Evolutionary conservation across 2,329 filamentous ascomycete genomes (phyloP).

Genomic region (Nigrospora sphaerica): DNA sequence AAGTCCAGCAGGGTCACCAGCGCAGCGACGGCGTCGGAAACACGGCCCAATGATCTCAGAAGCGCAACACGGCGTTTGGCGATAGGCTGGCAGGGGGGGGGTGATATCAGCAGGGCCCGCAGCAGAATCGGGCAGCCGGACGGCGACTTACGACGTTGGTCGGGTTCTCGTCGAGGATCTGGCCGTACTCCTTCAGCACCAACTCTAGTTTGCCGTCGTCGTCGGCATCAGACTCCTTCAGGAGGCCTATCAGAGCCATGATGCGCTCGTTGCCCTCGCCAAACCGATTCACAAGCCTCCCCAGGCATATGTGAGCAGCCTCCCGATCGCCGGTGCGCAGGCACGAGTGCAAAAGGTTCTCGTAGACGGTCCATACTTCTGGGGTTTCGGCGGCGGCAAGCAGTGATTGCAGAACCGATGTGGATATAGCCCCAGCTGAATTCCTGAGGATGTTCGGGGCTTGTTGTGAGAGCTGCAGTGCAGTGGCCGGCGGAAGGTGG

Average conservation of each 20-base stretch:
- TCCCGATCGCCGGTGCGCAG: constrained; percentile 78
- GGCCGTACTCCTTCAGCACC: constrained; percentile 72
- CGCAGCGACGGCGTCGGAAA: constrained; percentile 65
- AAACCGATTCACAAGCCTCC: constrained; percentile 72
- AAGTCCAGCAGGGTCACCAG: constrained; percentile 72
- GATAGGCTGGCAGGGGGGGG: constrained; percentile 52
- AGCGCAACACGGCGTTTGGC: constrained; percentile 79
- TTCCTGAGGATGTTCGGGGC: constrained; percentile 49
- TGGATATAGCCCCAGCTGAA: constrained; percentile 45
- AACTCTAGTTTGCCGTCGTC: constrained; percentile 57
- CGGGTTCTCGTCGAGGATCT: constrained; percentile 63
- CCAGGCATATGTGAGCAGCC: constrained; percentile 67
- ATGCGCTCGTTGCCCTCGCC: constrained; percentile 78
- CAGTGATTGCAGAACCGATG: constrained; percentile 46
- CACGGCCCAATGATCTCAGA: constrained; percentile 64
- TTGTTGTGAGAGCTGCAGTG: constrained; percentile 52
- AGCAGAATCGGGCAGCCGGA: not conserved
- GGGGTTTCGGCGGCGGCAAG: constrained; percentile 59
- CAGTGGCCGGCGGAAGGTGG: constrained; percentile 48
- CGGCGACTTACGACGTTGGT: constrained; percentile 65
- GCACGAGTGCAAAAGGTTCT: constrained; percentile 80
- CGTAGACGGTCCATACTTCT: constrained; percentile 78
- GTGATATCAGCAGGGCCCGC: constrained; percentile 2
- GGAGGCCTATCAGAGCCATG: constrained; percentile 73
- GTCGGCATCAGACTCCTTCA: constrained; percentile 74